These are phyloP conservation scores for Saturnispora quitensis DNA, from an alignment of 805 yeast genomes.

Conservation along the genomic window DNA sequence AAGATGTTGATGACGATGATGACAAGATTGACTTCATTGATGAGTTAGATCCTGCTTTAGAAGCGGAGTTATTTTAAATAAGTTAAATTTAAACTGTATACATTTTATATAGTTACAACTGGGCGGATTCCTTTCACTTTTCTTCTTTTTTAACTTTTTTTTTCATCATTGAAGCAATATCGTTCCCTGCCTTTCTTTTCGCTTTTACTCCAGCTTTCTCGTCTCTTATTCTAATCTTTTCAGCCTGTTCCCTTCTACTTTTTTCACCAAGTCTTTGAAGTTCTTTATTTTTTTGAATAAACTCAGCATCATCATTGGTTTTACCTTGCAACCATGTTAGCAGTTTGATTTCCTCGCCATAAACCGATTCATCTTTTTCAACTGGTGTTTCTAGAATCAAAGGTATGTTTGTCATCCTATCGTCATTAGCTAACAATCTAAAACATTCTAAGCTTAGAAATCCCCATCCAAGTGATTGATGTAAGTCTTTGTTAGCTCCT, in stretches of 20 bases:
- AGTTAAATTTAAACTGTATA: not conserved
- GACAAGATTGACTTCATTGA: conserved; percentile 3
- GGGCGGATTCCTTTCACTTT: not conserved
- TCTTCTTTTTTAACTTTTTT: conserved; percentile 15
- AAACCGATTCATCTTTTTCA: conserved; percentile 48
- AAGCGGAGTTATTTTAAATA: conserved; percentile 2
- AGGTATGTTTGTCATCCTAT: conserved; percentile 57
- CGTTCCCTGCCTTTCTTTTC: conserved; percentile 15
- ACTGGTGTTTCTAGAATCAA: conserved; percentile 84
- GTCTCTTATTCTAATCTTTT: conserved; percentile 51
- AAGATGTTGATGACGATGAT: conserved; percentile 1
- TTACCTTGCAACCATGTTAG: conserved; percentile 74
- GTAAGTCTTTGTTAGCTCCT: conserved; percentile 84
- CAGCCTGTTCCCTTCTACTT: conserved; percentile 61
- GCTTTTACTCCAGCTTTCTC: conserved; percentile 20
- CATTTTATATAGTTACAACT: conserved; percentile 1
- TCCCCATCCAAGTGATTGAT: conserved; percentile 83
- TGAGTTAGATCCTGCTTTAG: conserved; percentile 2
- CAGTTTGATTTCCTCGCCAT: conserved; percentile 75
- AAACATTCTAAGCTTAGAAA: conserved; percentile 83
- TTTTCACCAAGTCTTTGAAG: conserved; percentile 53
- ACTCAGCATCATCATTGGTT: conserved; percentile 44
- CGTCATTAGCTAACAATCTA: conserved; percentile 63
- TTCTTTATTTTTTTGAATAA: conserved; percentile 36
- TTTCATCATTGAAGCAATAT: conserved; percentile 19